Conservation (phyloP, 2,329 filamentous ascomycete genomes). For the Colletotrichum destructivum region DNA sequence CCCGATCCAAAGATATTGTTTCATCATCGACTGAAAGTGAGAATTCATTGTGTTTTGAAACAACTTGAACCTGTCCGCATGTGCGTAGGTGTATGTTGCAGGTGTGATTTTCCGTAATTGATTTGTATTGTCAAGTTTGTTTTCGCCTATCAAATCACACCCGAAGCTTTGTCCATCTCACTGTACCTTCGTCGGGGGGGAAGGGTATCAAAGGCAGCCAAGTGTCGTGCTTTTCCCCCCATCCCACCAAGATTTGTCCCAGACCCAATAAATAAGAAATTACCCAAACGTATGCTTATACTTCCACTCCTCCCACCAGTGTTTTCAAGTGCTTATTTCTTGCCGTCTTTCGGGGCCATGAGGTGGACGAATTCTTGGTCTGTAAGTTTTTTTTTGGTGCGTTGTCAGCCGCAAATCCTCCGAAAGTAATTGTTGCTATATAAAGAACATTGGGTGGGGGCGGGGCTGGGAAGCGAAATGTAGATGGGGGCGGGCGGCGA, state of each 20-base stretch:
- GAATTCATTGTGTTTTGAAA: background rate
- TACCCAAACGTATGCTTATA: conserved; percentile 4
- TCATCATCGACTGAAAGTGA: background rate
- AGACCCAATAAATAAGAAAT: background rate
- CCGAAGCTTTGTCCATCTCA: conserved; percentile 8
- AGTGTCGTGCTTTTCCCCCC: conserved; percentile 30
- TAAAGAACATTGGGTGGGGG: conserved; percentile 30
- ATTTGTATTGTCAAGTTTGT: conserved; percentile 16
- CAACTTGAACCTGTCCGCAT: background rate
- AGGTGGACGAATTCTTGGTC: conserved; percentile 44
- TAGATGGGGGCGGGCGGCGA: conserved; percentile 9
- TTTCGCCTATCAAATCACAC: conserved; percentile 8
- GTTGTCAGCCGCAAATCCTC: conserved; percentile 34
- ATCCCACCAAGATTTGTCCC: conserved; percentile 7
- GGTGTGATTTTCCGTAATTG: conserved; percentile 14
- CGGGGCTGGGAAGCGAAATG: conserved; percentile 28
- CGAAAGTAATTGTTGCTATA: conserved; percentile 14
- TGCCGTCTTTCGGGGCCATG: conserved; percentile 42
- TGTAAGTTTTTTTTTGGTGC: conserved; percentile 10
- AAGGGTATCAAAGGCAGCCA: conserved; percentile 40
- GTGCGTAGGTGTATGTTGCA: background rate
- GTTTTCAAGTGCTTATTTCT: conserved; percentile 12
- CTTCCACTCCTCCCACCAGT: background rate
- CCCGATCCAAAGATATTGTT: background rate
- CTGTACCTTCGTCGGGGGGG: conserved; percentile 30